Evolutionary conservation across 352 stramenopile genomes (phyloP).

Genomic region (Lagenidium sp.): DNA sequence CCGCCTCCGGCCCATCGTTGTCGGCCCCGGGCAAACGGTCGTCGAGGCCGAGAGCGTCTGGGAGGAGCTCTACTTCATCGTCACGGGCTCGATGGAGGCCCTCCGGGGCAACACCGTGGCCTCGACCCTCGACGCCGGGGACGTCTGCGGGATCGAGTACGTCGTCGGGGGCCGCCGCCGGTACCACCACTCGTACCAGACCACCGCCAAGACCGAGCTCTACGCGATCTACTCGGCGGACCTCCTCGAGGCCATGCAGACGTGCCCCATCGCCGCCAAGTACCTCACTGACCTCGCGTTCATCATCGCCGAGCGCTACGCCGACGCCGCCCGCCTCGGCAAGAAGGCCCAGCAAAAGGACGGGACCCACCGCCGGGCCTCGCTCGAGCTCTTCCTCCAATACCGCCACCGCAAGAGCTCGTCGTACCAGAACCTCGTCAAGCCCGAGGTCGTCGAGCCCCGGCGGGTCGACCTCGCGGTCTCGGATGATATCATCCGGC

Average conservation of each 20-base stretch:
- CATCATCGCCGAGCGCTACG: slow-evolving; percentile 49
- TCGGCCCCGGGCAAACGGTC: slow-evolving; percentile 44
- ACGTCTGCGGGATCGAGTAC: slow-evolving; percentile 77
- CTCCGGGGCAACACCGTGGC: slow-evolving; percentile 51
- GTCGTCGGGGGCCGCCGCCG: slow-evolving; percentile 36
- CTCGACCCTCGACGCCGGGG: slow-evolving; percentile 39
- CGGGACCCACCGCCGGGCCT: slow-evolving; percentile 1
- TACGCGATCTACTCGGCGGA: slow-evolving; percentile 60
- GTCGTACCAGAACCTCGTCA: slow-evolving; percentile 21
- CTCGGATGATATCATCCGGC: slow-evolving; percentile 39
- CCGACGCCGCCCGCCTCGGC: slow-evolving; percentile 37
- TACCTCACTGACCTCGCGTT: slow-evolving; percentile 55
- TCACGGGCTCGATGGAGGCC: slow-evolving; percentile 40
- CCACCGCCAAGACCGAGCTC: slow-evolving; percentile 52
- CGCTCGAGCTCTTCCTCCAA: slow-evolving; percentile 42
- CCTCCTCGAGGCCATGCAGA: slow-evolving; percentile 40
- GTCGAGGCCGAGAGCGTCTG: slow-evolving; percentile 73
- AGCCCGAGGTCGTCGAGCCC: slow-evolving; percentile 1
- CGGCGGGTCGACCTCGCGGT: not conserved
- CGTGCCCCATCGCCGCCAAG: slow-evolving; percentile 51
- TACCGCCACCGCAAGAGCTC: slow-evolving; percentile 57
- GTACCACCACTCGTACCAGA: slow-evolving; percentile 62
- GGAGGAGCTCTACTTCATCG: slow-evolving; percentile 77
- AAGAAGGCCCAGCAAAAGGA: slow-evolving; percentile 30
- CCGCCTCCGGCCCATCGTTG: slow-evolving; percentile 45